Evolutionary conservation across 163 green algal genomes (phyloP).

Genomic region (Prototheca wickerhamii): DNA sequence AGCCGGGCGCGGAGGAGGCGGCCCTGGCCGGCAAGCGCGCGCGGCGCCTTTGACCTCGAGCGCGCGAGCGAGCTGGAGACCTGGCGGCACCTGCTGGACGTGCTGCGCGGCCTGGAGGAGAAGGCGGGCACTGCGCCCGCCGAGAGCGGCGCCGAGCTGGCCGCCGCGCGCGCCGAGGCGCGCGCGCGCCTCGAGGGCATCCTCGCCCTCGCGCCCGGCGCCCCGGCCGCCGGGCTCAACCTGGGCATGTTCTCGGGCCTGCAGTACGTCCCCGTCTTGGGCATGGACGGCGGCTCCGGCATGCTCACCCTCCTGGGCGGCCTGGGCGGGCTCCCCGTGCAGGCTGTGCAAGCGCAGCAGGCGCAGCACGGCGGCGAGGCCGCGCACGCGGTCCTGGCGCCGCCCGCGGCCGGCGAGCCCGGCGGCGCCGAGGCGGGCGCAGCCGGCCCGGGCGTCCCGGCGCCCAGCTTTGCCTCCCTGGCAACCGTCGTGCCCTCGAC

Average conservation of each 20-base stretch:
- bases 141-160: background rate
- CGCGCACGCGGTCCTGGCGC: background rate
- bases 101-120: background rate
- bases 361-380: background rate
- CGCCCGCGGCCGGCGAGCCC: background rate
- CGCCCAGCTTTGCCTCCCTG: background rate
- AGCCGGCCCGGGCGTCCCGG: background rate
- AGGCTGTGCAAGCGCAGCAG: background rate
- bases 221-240: background rate
- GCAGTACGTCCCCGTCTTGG: slow-evolving; percentile 18
- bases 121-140: slow-evolving; percentile 1
- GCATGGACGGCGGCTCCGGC: slow-evolving; percentile 11
- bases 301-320: slow-evolving; percentile 16
- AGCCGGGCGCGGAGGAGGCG: background rate
- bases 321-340: slow-evolving; percentile 13
- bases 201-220: background rate
- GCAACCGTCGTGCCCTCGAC: no score
- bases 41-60: slow-evolving; percentile 7
- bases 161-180: background rate
- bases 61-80: slow-evolving; percentile 8
- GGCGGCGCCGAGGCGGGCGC: background rate
- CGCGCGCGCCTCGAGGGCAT: background rate
- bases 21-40: background rate
- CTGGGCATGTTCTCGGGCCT: background rate
- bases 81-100: slow-evolving; percentile 10